phyloP scores from a whole-genome alignment of 768 basidiomycete genomes.

The Hygrocybe coccinea region DNA sequence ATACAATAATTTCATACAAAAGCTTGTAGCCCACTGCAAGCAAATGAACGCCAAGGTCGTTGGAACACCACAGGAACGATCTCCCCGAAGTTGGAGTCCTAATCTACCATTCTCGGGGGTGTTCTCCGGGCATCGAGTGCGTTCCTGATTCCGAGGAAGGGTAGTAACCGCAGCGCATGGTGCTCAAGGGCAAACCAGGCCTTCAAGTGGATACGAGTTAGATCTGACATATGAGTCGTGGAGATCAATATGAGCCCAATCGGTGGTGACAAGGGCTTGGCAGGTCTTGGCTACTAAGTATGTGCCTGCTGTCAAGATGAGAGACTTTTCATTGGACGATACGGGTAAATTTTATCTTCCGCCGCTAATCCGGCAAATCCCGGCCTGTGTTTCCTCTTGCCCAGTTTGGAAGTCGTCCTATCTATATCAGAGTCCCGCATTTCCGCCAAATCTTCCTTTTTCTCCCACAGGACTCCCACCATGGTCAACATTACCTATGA shows the following conservation, averaged over 20 bases:
- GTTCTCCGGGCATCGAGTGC: not conserved
- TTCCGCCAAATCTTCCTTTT: not conserved
- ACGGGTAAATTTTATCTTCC: not conserved
- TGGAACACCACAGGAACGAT: no score
- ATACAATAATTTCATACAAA: no score
- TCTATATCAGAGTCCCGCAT: not conserved
- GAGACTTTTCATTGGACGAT: no score
- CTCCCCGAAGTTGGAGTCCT: no score
- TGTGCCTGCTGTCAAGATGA: not conserved
- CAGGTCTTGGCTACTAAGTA: not conserved
- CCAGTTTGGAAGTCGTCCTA: not conserved
- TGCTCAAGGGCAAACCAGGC: not conserved
- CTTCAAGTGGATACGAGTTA: not conserved
- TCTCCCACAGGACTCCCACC: constrained; percentile 4
- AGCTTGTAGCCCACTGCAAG: no score
- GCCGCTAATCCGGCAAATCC: not conserved
- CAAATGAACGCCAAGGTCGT: no score
- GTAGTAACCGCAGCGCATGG: not conserved
- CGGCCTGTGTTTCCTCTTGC: not conserved
- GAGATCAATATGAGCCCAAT: not conserved
- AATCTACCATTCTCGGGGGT: no score
- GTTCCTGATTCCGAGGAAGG: not conserved
- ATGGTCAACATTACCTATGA: constrained; percentile 35
- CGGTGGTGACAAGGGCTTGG: no score
- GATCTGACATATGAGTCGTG: not conserved